phyloP scores from a whole-genome alignment of 805 yeast species.

The Blastobotrys americana region DNA sequence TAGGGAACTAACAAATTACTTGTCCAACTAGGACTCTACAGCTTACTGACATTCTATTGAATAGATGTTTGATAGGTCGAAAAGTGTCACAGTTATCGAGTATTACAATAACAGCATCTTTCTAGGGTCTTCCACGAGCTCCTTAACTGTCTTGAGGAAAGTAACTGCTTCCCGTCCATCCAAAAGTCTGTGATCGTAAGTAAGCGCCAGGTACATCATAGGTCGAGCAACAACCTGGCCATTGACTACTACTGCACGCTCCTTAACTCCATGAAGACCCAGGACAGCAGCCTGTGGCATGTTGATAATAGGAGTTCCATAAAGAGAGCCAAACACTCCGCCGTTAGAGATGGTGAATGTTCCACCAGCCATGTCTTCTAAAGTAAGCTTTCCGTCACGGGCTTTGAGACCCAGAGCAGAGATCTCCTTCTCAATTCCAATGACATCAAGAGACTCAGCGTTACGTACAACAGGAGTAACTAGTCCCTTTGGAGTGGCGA shows the following conservation, averaged over 20 bases:
- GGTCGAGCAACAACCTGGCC: slow-evolving; percentile 97
- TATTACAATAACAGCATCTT: slow-evolving; percentile 66
- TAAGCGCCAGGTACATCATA: slow-evolving; percentile 98
- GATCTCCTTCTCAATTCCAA: slow-evolving; percentile 88
- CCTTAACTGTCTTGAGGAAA: slow-evolving; percentile 92
- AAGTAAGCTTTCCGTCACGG: slow-evolving; percentile 90
- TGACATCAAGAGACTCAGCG: slow-evolving; percentile 81
- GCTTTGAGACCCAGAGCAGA: slow-evolving; percentile 79
- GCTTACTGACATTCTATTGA: too few relatives aligned
- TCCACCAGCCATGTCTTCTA: slow-evolving; percentile 99
- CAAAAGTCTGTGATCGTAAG: slow-evolving; percentile 95
- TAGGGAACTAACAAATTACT: too few relatives aligned
- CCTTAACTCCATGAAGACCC: slow-evolving; percentile 95
- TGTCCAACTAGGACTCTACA: too few relatives aligned
- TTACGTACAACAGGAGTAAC: slow-evolving; percentile 98
- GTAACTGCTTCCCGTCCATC: slow-evolving; percentile 99
- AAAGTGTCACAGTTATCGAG: background rate
- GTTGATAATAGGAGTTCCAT: slow-evolving; percentile 98
- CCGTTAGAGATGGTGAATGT: slow-evolving; percentile 98
- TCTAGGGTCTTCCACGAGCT: slow-evolving; percentile 97
- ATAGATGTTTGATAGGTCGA: slow-evolving; percentile 1
- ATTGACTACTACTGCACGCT: slow-evolving; percentile 93
- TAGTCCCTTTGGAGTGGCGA: slow-evolving; percentile 98
- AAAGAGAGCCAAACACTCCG: slow-evolving; percentile 96
- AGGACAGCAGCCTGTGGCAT: slow-evolving; percentile 97